phyloP scores from a whole-genome alignment of 2,329 filamentous ascomycete genomes.

The Phaeosphaeriaceae sp. region DNA sequence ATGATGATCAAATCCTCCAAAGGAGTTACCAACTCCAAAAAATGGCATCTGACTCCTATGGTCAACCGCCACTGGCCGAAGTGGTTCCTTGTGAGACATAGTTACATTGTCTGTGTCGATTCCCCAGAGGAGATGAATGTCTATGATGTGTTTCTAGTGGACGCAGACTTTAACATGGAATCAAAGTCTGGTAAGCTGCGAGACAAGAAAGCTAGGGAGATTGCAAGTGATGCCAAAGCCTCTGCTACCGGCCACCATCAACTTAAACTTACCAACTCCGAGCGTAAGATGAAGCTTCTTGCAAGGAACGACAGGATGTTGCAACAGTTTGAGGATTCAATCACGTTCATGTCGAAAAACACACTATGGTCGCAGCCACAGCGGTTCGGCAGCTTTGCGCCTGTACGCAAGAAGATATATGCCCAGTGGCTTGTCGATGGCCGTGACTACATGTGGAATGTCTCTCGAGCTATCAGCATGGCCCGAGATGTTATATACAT shows the following conservation, averaged over 20 bases:
- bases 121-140: constrained; percentile 99
- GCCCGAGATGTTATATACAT: constrained; percentile 98
- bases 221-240: constrained; percentile 69
- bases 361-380: constrained; percentile 85
- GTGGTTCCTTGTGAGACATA: constrained; percentile 98
- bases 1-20: constrained; percentile 91
- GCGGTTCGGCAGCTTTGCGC: constrained; percentile 91
- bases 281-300: constrained; percentile 88
- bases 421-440: constrained; percentile 97
- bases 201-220: constrained; percentile 64
- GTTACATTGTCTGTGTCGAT: constrained; percentile 97
- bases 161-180: constrained; percentile 82
- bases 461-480: constrained; percentile 95
- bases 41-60: constrained; percentile 78
- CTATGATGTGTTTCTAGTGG: constrained; percentile 97
- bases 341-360: constrained; percentile 80
- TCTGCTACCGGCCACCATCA: constrained; percentile 78
- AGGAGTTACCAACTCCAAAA: constrained; percentile 82
- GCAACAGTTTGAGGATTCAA: constrained; percentile 91
- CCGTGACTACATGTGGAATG: constrained; percentile 99
- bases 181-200: constrained; percentile 64
- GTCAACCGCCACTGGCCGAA: constrained; percentile 86
- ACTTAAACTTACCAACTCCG: constrained; percentile 86
- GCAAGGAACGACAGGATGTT: constrained; percentile 89
- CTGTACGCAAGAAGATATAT: constrained; percentile 83